These are phyloP conservation scores for Plasmodium gonderi DNA, from an alignment of 169 alveolate species.

Conservation along the genomic window DNA sequence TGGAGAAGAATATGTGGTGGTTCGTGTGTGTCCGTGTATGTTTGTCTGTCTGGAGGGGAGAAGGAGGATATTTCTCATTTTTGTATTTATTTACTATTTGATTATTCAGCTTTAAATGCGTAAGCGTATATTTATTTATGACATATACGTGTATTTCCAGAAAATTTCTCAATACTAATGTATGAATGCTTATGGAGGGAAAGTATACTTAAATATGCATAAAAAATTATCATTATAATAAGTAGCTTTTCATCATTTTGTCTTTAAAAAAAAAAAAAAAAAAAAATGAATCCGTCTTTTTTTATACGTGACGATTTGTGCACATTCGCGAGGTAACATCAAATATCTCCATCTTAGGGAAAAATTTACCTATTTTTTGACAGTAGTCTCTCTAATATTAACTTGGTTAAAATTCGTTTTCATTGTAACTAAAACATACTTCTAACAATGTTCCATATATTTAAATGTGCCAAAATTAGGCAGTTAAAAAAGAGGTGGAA, in stretches of 20 bases:
- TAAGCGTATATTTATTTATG: background rate
- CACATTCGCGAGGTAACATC: background rate
- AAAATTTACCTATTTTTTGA: background rate
- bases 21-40: too few relatives aligned
- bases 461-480: background rate
- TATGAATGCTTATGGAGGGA: background rate
- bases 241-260: background rate
- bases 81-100: background rate
- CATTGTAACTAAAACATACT: background rate
- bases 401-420: background rate
- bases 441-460: background rate
- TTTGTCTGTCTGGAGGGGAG: background rate
- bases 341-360: background rate
- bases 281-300: too few relatives aligned
- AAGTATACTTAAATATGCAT: background rate
- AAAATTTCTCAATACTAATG: background rate
- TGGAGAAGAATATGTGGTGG: too few relatives aligned
- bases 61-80: background rate
- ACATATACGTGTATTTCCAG: background rate
- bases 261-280: background rate
- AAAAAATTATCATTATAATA: background rate
- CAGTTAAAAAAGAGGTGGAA: background rate
- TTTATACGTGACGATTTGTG: background rate
- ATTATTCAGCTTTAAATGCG: background rate
- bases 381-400: background rate